Percentiles rank a stretch among this genome's conserved stretches.
These are phyloP conservation scores for Balakata baccata DNA, from an alignment of 345 rosid species.

Conservation along the genomic window DNA sequence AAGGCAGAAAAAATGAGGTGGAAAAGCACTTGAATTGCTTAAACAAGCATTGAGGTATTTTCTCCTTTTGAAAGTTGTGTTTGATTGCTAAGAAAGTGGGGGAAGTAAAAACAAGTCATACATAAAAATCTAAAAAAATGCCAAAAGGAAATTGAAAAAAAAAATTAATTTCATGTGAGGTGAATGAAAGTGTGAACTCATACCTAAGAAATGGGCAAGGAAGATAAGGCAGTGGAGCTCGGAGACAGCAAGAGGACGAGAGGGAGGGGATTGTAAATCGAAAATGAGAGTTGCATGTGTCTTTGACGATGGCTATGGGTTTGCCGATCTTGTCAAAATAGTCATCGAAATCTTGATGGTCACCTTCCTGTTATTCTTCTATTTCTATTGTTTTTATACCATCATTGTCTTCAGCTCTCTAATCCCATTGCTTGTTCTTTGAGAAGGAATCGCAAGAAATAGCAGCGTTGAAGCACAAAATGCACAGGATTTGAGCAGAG, in stretches of 20 bases:
- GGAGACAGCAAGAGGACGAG: slow-evolving; percentile 73
- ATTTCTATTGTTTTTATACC: slow-evolving; percentile 28
- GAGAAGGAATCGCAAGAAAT: not conserved
- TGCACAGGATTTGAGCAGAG: too few relatives aligned
- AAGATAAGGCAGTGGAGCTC: slow-evolving; percentile 49
- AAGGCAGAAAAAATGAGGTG: too few relatives aligned
- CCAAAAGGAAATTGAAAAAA: too few relatives aligned
- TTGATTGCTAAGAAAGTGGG: too few relatives aligned
- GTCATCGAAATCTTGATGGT: slow-evolving; percentile 44
- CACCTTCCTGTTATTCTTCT: slow-evolving; percentile 61
- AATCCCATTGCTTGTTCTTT: not conserved
- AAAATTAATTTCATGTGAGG: not conserved
- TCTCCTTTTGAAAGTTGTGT: too few relatives aligned
- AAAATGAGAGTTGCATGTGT: slow-evolving; percentile 25
- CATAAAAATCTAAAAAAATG: too few relatives aligned
- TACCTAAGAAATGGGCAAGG: slow-evolving; percentile 71
- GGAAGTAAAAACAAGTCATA: too few relatives aligned
- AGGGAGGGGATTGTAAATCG: slow-evolving; percentile 53
- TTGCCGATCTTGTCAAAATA: slow-evolving; percentile 67
- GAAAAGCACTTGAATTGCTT: too few relatives aligned
- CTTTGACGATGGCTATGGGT: slow-evolving; percentile 44
- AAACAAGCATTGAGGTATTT: too few relatives aligned
- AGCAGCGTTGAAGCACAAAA: too few relatives aligned
- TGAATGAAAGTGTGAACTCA: not conserved
- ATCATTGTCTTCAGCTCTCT: not conserved